A percentile compares a stretch with the other conserved stretches of the same genome.
These are phyloP conservation scores for Aureobasidium sp. DNA, from an alignment of 2,329 filamentous ascomycete genomes.

Conservation along the genomic window DNA sequence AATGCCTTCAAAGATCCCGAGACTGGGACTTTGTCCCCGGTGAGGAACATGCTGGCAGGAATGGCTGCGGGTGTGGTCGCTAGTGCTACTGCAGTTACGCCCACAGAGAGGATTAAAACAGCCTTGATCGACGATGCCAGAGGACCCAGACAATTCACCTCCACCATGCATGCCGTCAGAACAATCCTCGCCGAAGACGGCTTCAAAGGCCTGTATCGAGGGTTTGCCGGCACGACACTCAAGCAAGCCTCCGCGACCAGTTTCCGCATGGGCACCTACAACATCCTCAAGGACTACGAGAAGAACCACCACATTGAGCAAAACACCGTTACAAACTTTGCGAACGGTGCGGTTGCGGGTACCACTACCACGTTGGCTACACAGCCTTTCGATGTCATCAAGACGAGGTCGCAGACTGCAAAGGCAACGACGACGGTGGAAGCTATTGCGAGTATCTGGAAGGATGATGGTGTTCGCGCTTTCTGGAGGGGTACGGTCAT, in stretches of 20 bases:
- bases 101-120: constrained; percentile 60
- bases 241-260: constrained; percentile 55
- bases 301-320: constrained; percentile 39
- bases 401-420: constrained; percentile 54
- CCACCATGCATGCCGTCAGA: constrained; percentile 42
- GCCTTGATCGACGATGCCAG: constrained; percentile 54
- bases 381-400: constrained; percentile 55
- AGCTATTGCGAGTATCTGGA: constrained; percentile 45
- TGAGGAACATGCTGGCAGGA: constrained; percentile 51
- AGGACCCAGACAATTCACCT: constrained; percentile 39
- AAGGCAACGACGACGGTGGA: constrained; percentile 48
- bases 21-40: constrained; percentile 47
- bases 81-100: constrained; percentile 56
- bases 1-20: constrained; percentile 46
- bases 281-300: constrained; percentile 53
- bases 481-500: constrained; percentile 63
- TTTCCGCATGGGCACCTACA: constrained; percentile 54
- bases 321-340: constrained; percentile 49
- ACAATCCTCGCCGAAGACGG: constrained; percentile 46
- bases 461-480: constrained; percentile 49
- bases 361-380: constrained; percentile 51
- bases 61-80: constrained; percentile 56
- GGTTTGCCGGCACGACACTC: constrained; percentile 51
- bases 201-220: constrained; percentile 45
- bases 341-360: constrained; percentile 52